Conservation (phyloP, 225 moss, liverwort and hornwort genomes). For the Climacium dendroides region DNA sequence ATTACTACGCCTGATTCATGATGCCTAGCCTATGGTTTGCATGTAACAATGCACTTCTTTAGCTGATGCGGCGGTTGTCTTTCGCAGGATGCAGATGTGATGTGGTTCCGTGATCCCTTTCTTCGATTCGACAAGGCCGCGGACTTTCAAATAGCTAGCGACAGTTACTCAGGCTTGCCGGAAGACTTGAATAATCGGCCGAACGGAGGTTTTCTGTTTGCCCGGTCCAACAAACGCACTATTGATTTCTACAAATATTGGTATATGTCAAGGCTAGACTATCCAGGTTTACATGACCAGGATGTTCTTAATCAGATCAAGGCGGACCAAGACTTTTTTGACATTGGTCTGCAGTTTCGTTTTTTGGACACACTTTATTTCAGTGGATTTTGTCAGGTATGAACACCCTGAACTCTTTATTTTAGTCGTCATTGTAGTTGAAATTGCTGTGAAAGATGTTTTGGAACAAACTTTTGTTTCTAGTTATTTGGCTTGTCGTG, state of each 20-base stretch:
- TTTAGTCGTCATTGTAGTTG: background rate
- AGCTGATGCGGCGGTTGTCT: conserved; percentile 8
- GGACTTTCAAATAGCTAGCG: conserved; percentile 92
- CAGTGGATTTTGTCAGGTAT: conserved; percentile 87
- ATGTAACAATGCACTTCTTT: background rate
- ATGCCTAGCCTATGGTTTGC: background rate
- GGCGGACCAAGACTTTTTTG: conserved; percentile 38
- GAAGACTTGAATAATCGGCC: conserved; percentile 64
- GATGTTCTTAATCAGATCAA: conserved; percentile 92
- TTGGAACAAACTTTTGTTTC: background rate
- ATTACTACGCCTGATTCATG: background rate
- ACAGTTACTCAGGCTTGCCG: conserved; percentile 64
- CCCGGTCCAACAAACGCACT: conserved; percentile 74
- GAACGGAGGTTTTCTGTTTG: conserved; percentile 91
- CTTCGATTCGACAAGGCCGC: conserved; percentile 49
- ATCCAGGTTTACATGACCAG: conserved; percentile 82
- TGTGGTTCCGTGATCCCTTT: conserved; percentile 98
- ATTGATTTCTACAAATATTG: conserved; percentile 82
- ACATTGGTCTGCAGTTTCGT: conserved; percentile 53
- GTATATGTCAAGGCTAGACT: conserved; percentile 54
- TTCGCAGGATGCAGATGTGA: conserved; percentile 89
- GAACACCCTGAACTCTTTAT: background rate
- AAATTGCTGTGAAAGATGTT: background rate
- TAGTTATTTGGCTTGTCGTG: background rate
- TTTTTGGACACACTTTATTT: conserved; percentile 76